phyloP scores from a whole-genome alignment of 352 stramenopile species.

The Halophytophthora batemanensis region DNA sequence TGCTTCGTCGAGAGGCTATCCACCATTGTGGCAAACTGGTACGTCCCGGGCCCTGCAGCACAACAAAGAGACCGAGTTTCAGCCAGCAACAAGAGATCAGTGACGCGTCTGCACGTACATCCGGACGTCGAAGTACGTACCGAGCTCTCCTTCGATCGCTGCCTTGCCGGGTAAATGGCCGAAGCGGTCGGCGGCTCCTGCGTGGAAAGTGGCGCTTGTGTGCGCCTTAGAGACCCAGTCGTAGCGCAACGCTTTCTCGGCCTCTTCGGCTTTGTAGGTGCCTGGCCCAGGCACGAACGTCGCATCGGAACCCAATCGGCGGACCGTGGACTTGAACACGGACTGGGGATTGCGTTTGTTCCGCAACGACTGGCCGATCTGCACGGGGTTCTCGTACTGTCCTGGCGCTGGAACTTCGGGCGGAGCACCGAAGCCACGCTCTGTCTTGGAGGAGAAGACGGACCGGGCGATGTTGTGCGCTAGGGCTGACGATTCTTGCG shows the following conservation, averaged over 20 bases:
- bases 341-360: slow-evolving; percentile 34
- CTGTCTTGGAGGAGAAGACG: slow-evolving; percentile 62
- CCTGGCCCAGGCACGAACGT: slow-evolving; percentile 48
- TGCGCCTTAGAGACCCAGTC: slow-evolving; percentile 62
- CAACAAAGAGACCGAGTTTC: slow-evolving; percentile 1
- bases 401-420: slow-evolving; percentile 53
- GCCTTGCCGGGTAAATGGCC: slow-evolving; percentile 35
- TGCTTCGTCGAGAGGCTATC: slow-evolving; percentile 20
- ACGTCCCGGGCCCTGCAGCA: slow-evolving; percentile 49
- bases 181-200: slow-evolving; percentile 54
- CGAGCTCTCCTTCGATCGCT: slow-evolving; percentile 43
- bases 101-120: background rate
- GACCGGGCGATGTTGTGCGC: slow-evolving; percentile 55
- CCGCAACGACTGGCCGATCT: slow-evolving; percentile 30
- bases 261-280: slow-evolving; percentile 65
- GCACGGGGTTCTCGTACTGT: slow-evolving; percentile 66
- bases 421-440: slow-evolving; percentile 45
- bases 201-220: slow-evolving; percentile 61
- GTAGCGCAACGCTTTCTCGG: slow-evolving; percentile 58
- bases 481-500: slow-evolving; percentile 32
- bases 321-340: slow-evolving; percentile 65
- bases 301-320: slow-evolving; percentile 36
- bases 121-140: slow-evolving; percentile 26
- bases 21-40: slow-evolving; percentile 30
- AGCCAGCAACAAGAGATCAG: background rate